Evolutionary conservation across 192 early-diverging fungal species (phyloP).

Genomic region (Coemansia sp.): DNA sequence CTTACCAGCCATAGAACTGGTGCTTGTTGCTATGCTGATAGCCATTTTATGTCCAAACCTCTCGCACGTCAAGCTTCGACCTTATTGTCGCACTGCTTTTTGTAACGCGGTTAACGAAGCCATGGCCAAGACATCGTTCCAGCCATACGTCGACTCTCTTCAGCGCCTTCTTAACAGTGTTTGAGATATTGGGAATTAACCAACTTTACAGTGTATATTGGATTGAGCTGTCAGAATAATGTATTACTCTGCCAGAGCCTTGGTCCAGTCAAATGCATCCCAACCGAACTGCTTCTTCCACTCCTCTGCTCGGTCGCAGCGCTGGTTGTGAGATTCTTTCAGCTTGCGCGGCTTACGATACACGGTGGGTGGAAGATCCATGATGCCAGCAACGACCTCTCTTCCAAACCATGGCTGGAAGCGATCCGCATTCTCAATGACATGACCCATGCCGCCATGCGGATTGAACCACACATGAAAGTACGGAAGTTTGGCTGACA

Average conservation of each 20-base stretch:
- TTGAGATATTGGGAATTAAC: neutral
- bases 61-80: neutral
- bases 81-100: neutral
- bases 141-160: neutral
- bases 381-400: slow-evolving; percentile 80
- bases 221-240: neutral
- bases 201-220: neutral
- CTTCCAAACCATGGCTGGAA: slow-evolving; percentile 91
- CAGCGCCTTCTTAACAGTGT: neutral
- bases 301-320: slow-evolving; percentile 56
- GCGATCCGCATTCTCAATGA: slow-evolving; percentile 84
- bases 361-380: slow-evolving; percentile 77
- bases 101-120: neutral
- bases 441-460: slow-evolving; percentile 88
- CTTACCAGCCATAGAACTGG: neutral
- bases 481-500: slow-evolving; percentile 86
- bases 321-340: slow-evolving; percentile 57
- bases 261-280: slow-evolving; percentile 88
- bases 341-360: slow-evolving; percentile 72
- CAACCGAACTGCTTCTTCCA: slow-evolving; percentile 66
- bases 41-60: neutral
- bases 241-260: slow-evolving; percentile 22
- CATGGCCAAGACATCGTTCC: neutral
- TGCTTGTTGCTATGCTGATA: neutral
- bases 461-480: slow-evolving; percentile 98